Evolutionary conservation across 2,329 filamentous ascomycete species (phyloP).

Genomic region (Fusarium sp.): DNA sequence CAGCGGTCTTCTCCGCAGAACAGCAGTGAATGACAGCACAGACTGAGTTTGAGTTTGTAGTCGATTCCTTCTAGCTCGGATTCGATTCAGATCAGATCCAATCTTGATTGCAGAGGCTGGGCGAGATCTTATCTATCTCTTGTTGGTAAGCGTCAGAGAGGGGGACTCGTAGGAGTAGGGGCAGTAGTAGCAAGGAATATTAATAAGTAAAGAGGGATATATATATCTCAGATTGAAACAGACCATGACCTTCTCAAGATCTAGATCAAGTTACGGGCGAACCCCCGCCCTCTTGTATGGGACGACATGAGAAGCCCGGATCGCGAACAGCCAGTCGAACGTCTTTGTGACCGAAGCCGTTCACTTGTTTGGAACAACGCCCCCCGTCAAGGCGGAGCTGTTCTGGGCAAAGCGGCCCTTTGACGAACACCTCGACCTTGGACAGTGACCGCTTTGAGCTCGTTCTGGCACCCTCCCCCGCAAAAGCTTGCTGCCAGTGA

Average conservation of each 20-base stretch:
- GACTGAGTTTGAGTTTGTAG: constrained; percentile 35
- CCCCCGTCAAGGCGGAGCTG: constrained; percentile 26
- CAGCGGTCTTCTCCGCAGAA: constrained; percentile 26
- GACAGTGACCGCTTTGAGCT: constrained; percentile 37
- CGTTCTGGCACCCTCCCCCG: neutral
- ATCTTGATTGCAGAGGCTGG: constrained; percentile 4
- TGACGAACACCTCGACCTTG: constrained; percentile 15
- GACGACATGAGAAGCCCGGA: constrained; percentile 30
- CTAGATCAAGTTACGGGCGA: constrained; percentile 6
- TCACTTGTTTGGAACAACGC: constrained; percentile 41
- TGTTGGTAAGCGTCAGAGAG: neutral
- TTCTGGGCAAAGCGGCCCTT: constrained; percentile 48
- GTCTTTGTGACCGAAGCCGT: constrained; percentile 48
- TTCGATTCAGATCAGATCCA: neutral
- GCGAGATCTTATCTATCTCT: constrained; percentile 1
- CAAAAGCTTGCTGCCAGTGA: constrained; percentile 13
- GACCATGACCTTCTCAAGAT: constrained; percentile 4
- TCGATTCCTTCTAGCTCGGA: constrained; percentile 19
- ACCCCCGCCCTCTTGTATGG: constrained; percentile 43
- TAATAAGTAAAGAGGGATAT: neutral
- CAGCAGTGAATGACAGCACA: constrained; percentile 31
- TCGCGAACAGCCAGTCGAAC: constrained; percentile 46
- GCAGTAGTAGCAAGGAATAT: constrained; percentile 5
- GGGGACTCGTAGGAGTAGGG: neutral
- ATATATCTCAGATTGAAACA: constrained; percentile 34